Conservation (phyloP, 306 rosid species). For the Prunus persica region Prunus_persica_NCBIv2 NC_034011.1:24468001-24468500, state of each 20-base stretch:
- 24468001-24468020: slow-evolving; percentile 1
- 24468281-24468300: slow-evolving; percentile 45
- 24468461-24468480: slow-evolving; percentile 76
- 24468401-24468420: not conserved
- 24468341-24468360: slow-evolving; percentile 41
- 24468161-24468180: slow-evolving; percentile 23
- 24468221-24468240: slow-evolving; percentile 98
- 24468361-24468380: slow-evolving; percentile 52
- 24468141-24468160: slow-evolving; percentile 11
- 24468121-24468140: not conserved
- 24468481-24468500: slow-evolving; percentile 63
- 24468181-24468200: slow-evolving; percentile 58
- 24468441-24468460: slow-evolving; percentile 58
- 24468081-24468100: slow-evolving; percentile 99
- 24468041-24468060: slow-evolving; percentile 33
- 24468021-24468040: slow-evolving; percentile 11
- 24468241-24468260: slow-evolving; percentile 64
- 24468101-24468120: slow-evolving; percentile 86
- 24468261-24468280: slow-evolving; percentile 62
- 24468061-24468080: slow-evolving; percentile 85
- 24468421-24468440: slow-evolving; percentile 35
- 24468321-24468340: slow-evolving; percentile 46
- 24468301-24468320: slow-evolving; percentile 44
- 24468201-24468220: slow-evolving; percentile 94
- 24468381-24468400: slow-evolving; percentile 24